These are phyloP conservation scores for Alternaria ventricosa DNA, from an alignment of 2,329 filamentous ascomycete species.

Conservation along the genomic window DNA sequence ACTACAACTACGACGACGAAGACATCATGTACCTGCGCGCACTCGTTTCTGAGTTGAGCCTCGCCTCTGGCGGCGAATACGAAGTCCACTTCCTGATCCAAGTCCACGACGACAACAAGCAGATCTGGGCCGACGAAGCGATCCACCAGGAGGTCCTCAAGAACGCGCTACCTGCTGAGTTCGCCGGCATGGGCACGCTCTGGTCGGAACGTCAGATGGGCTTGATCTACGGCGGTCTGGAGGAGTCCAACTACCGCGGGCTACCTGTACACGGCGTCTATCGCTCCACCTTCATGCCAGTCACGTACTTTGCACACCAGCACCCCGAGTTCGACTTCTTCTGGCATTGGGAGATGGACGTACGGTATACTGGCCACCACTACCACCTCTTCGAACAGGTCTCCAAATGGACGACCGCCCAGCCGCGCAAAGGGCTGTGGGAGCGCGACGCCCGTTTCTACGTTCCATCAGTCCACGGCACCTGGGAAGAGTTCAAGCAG, in stretches of 20 bases:
- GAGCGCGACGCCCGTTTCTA: constrained; percentile 80
- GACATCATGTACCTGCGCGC: constrained; percentile 84
- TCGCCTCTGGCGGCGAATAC: constrained; percentile 83
- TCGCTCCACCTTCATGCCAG: constrained; percentile 86
- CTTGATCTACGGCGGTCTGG: constrained; percentile 59
- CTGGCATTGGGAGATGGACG: constrained; percentile 97
- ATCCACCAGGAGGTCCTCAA: constrained; percentile 72
- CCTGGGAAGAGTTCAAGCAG: constrained; percentile 73
- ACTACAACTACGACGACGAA: constrained; percentile 78
- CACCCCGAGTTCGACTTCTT: constrained; percentile 91
- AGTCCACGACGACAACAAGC: constrained; percentile 78
- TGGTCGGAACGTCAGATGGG: constrained; percentile 63
- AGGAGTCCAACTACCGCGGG: constrained; percentile 60
- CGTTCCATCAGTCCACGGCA: constrained; percentile 71
- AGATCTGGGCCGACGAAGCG: constrained; percentile 80
- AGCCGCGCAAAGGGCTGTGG: constrained; percentile 77
- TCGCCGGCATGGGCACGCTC: constrained; percentile 59
- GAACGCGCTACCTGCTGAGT: constrained; percentile 56
- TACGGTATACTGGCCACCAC: constrained; percentile 88
- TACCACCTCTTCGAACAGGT: constrained; percentile 78
- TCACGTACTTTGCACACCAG: constrained; percentile 88
- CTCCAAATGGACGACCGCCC: constrained; percentile 68
- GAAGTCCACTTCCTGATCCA: constrained; percentile 83
- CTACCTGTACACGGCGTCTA: constrained; percentile 72
- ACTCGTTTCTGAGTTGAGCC: constrained; percentile 76